A percentile compares a stretch with the other conserved stretches of the same genome.
phyloP scores from a whole-genome alignment of 495 filamentous ascomycete species.

The Pseudevernia furfuracea region DNA sequence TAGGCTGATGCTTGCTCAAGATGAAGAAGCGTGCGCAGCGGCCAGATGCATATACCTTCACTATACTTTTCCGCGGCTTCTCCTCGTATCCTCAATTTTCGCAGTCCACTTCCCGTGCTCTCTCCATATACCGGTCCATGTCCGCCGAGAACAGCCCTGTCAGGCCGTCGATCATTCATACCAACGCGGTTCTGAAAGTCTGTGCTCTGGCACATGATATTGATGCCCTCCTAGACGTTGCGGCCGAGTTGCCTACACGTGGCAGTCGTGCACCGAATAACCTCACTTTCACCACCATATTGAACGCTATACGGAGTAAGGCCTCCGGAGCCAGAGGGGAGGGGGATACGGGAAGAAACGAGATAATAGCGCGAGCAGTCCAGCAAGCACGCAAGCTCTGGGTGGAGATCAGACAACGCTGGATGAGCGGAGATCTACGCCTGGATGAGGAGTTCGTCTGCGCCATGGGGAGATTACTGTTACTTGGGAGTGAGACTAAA shows the following conservation, averaged over 20 bases:
- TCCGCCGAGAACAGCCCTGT: conserved; percentile 47
- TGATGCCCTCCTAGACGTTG: conserved; percentile 67
- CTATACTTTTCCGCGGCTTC: conserved; percentile 72
- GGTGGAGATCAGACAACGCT: conserved; percentile 67
- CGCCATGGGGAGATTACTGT: conserved; percentile 67
- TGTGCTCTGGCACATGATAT: conserved; percentile 63
- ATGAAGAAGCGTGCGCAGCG: conserved; percentile 86
- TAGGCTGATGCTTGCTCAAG: conserved; percentile 34
- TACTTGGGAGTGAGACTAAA: conserved; percentile 48
- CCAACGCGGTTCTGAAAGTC: conserved; percentile 76
- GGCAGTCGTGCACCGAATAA: conserved; percentile 55
- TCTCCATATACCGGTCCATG: conserved; percentile 68
- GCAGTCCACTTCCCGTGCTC: conserved; percentile 51
- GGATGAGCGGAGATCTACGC: conserved; percentile 57
- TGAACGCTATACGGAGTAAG: conserved; percentile 57
- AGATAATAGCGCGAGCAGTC: conserved; percentile 34
- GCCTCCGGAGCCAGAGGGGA: conserved; percentile 15
- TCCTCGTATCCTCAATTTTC: conserved; percentile 44
- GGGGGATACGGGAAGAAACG: conserved; percentile 28
- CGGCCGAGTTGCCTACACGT: conserved; percentile 53
- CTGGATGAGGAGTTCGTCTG: conserved; percentile 68
- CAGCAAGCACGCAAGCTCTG: conserved; percentile 63
- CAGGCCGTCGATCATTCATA: conserved; percentile 65
- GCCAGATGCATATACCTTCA: conserved; percentile 72
- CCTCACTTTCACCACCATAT: conserved; percentile 69